These are phyloP conservation scores for Russula griseocarnosa DNA, from an alignment of 768 basidiomycete genomes.

Conservation along the genomic window DNA sequence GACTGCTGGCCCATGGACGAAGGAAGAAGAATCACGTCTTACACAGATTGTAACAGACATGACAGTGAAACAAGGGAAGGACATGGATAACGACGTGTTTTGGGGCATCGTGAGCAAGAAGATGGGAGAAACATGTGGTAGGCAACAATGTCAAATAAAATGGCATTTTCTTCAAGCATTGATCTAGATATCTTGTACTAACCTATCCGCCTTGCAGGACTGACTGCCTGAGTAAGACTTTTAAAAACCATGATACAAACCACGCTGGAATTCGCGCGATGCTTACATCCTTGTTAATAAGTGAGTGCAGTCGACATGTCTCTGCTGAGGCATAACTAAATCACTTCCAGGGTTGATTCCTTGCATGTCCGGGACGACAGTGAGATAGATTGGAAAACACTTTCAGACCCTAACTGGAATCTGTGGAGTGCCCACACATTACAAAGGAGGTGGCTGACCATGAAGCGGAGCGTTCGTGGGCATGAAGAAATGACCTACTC, in stretches of 20 bases:
- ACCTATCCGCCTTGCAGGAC: constrained; percentile 48
- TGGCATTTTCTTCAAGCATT: constrained; percentile 45
- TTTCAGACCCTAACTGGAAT: constrained; percentile 75
- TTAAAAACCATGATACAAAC: constrained; percentile 69
- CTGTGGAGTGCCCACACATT: constrained; percentile 78
- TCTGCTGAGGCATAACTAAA: constrained; percentile 3
- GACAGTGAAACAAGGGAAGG: constrained; percentile 67
- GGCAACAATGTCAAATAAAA: constrained; percentile 86
- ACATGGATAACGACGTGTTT: constrained; percentile 74
- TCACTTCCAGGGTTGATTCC: constrained; percentile 56
- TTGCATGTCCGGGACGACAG: constrained; percentile 73
- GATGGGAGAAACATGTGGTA: constrained; percentile 71
- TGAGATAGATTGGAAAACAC: constrained; percentile 80
- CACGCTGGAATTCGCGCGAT: constrained; percentile 72
- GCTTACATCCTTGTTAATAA: constrained; percentile 79
- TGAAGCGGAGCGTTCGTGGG: constrained; percentile 74
- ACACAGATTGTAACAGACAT: constrained; percentile 71
- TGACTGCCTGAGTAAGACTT: constrained; percentile 64
- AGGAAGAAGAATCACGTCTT: constrained; percentile 72
- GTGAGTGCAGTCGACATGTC: constrained; percentile 40
- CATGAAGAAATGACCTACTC: constrained; percentile 77
- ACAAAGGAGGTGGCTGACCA: constrained; percentile 74
- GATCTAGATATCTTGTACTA: background rate
- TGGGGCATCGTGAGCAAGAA: constrained; percentile 73
- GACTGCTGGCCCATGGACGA: constrained; percentile 65